phyloP scores from a whole-genome alignment of 768 basidiomycete genomes.

The Multifurca ochricompacta region DNA sequence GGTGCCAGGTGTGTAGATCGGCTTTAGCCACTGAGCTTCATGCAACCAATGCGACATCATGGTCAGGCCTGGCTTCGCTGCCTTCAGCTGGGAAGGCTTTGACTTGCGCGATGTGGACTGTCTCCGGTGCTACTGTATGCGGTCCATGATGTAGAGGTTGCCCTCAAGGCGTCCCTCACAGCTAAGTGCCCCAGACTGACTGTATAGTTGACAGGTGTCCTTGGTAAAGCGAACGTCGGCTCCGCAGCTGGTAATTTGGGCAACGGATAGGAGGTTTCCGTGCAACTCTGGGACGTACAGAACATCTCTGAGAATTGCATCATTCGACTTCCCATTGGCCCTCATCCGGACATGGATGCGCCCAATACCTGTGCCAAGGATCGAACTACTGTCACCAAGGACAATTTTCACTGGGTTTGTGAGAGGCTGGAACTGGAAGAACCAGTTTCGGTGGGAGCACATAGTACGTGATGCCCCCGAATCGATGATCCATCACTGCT shows the following conservation, averaged over 20 bases:
- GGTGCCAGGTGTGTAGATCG: constrained; percentile 20
- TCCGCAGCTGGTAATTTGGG: constrained; percentile 4
- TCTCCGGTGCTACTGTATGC: too few species aligned
- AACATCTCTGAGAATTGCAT: constrained; percentile 10
- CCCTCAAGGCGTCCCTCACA: background rate
- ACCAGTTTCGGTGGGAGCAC: constrained; percentile 11
- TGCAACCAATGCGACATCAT: background rate
- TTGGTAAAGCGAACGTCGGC: constrained; percentile 6
- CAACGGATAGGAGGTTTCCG: constrained; percentile 23
- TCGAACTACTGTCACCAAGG: constrained; percentile 19
- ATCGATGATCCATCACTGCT: too few species aligned
- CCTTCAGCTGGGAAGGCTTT: too few species aligned
- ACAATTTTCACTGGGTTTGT: background rate
- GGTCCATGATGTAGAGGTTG: constrained; percentile 18
- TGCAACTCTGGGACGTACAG: constrained; percentile 22
- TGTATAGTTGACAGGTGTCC: constrained; percentile 2
- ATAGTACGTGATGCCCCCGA: too few species aligned
- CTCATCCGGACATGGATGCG: background rate
- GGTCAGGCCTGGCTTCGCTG: too few species aligned
- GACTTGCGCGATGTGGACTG: background rate
- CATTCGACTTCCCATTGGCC: background rate
- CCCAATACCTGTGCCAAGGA: constrained; percentile 16
- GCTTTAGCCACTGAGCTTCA: background rate
- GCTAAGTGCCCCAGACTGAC: background rate
- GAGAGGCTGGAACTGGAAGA: background rate